A percentile compares a stretch with the other conserved stretches of the same genome.
Evolutionary conservation across 1,284 basidiomycete species (phyloP).

Genomic region (Apiotrichum porosum): DNA sequence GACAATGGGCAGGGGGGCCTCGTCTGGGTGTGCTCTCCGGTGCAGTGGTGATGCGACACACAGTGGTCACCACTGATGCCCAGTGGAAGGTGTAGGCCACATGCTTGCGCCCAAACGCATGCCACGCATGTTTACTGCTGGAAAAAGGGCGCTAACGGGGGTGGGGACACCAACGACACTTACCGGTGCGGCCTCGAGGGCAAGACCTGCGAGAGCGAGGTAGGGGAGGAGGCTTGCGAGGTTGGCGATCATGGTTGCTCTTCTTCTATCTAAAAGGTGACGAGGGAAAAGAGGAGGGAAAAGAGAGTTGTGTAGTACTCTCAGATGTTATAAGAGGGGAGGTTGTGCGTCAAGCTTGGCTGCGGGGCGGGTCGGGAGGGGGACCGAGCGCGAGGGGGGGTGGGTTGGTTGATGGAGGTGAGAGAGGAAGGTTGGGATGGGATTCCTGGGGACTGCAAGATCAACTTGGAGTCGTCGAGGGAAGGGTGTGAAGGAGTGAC

Average conservation of each 20-base stretch:
- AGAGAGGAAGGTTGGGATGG: background rate
- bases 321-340: no score
- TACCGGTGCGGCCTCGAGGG: constrained; percentile 17
- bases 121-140: no score
- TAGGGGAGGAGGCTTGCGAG: constrained; percentile 17
- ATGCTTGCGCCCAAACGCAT: no score
- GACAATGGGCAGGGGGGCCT: no score
- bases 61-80: no score
- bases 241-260: constrained; percentile 9
- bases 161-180: no score
- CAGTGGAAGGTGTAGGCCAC: no score
- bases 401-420: background rate
- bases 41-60: no score
- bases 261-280: no score
- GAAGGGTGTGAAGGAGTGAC: background rate
- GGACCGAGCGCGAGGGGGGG: background rate
- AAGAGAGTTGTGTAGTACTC: background rate
- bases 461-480: background rate
- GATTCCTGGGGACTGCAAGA: background rate
- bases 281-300: background rate
- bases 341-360: background rate
- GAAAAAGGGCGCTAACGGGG: no score
- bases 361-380: no score
- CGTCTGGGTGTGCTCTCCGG: no score
- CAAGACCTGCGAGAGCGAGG: constrained; percentile 17